Conservation (phyloP, 345 rosid species). For the Punica granatum region DNA sequence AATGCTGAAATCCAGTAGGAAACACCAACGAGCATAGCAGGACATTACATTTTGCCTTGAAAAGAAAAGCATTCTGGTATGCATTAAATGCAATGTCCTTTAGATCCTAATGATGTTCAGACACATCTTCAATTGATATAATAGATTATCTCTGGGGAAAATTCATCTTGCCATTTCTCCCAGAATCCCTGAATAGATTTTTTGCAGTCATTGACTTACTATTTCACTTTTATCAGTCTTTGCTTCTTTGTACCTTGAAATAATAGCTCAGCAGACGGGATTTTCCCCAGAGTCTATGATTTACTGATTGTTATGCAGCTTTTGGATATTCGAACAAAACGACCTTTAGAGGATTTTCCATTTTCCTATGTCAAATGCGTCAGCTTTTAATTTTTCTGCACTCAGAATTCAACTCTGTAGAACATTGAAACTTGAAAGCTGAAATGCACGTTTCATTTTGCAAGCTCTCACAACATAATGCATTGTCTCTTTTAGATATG, state of each 20-base stretch:
- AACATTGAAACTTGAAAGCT: neutral
- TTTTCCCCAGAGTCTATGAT: neutral
- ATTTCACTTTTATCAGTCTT: neutral
- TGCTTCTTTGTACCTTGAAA: neutral
- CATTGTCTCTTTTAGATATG: constrained; percentile 37
- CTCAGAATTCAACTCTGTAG: neutral
- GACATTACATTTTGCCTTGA: neutral
- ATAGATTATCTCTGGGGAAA: neutral
- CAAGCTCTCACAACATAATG: neutral
- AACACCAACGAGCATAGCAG: neutral
- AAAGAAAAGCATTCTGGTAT: neutral
- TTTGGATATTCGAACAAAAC: neutral
- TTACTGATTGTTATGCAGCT: neutral
- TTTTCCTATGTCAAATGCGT: neutral
- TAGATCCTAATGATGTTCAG: neutral
- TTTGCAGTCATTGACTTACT: neutral
- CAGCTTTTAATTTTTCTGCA: neutral
- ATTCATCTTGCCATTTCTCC: neutral
- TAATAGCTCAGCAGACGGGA: neutral
- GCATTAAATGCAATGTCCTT: neutral
- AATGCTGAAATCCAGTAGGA: neutral
- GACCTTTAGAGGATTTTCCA: neutral
- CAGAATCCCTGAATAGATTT: neutral
- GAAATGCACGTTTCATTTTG: neutral
- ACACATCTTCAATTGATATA: neutral